Percentiles rank a stretch among this genome's conserved stretches.
Conservation (phyloP, 78 protist species). For the Isochrysis galbana region DNA sequence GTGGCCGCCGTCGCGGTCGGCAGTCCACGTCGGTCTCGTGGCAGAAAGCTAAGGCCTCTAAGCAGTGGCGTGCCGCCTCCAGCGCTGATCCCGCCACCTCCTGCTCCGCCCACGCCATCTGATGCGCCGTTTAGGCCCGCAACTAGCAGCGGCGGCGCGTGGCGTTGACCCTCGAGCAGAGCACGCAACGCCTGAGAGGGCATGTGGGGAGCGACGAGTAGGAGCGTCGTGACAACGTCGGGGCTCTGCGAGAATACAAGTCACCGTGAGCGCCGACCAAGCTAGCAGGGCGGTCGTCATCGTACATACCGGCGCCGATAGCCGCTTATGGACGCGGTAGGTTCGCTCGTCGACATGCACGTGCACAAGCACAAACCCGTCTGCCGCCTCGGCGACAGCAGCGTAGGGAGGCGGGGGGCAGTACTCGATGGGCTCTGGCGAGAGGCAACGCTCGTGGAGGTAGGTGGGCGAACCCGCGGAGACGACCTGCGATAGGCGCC, state of each 20-base stretch:
- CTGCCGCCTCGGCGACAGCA: background rate
- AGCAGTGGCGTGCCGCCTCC: too few relatives aligned
- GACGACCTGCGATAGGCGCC: background rate
- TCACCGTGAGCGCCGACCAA: too few relatives aligned
- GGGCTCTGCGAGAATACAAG: too few relatives aligned
- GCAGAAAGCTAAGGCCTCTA: too few relatives aligned
- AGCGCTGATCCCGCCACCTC: too few relatives aligned
- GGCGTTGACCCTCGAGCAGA: background rate
- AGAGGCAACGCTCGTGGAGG: conserved; percentile 32
- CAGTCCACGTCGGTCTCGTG: too few relatives aligned
- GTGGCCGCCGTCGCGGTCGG: too few relatives aligned
- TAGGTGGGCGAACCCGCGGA: conserved; percentile 9
- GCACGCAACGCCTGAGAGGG: background rate
- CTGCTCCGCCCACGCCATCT: too few relatives aligned
- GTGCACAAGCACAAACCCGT: background rate
- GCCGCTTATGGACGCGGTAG: background rate
- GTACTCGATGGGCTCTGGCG: background rate
- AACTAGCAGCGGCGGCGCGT: conserved; percentile 12
- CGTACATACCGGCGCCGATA: background rate
- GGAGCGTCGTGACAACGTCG: too few relatives aligned
- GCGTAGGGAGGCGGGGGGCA: background rate
- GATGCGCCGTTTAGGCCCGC: too few relatives aligned
- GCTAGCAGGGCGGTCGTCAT: too few relatives aligned
- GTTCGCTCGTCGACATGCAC: background rate
- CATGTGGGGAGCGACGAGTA: too few relatives aligned